Percentiles rank a stretch among this genome's conserved stretches.
Evolutionary conservation across 2,329 filamentous ascomycete genomes (phyloP).

Genomic region (Stachybotrys chartarum): DNA sequence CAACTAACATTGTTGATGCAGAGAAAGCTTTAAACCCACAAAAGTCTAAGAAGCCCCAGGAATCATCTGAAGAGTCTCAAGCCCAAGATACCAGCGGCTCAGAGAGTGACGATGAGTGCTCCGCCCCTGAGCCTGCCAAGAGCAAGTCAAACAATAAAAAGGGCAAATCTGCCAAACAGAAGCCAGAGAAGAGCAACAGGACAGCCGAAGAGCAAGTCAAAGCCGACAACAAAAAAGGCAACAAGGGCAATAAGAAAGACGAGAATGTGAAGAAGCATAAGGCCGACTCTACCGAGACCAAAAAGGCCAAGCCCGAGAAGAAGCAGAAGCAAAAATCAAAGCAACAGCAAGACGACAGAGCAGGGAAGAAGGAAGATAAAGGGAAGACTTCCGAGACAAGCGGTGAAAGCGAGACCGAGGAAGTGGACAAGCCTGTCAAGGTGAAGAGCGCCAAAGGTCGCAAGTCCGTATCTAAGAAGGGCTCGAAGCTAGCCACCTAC

Average conservation of each 20-base stretch:
- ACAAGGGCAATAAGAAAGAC: neutral
- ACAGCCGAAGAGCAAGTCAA: neutral
- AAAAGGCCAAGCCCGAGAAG: neutral
- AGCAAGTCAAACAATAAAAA: conserved; percentile 4
- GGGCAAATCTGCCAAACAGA: conserved; percentile 2
- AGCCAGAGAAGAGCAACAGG: neutral
- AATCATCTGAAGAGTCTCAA: conserved; percentile 5
- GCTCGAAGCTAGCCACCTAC: conserved; percentile 14
- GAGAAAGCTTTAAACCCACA: conserved; percentile 9
- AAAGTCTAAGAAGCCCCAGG: conserved; percentile 5
- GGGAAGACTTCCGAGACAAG: neutral
- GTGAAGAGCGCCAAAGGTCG: conserved; percentile 5
- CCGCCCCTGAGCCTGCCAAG: conserved; percentile 1
- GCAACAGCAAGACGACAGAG: conserved; percentile 7
- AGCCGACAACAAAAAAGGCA: conserved; percentile 3
- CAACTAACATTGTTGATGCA: neutral
- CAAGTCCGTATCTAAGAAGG: conserved; percentile 6
- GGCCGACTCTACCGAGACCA: neutral
- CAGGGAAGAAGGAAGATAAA: conserved; percentile 5
- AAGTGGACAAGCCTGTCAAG: conserved; percentile 6
- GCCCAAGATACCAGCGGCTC: conserved; percentile 6
- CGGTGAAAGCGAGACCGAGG: conserved; percentile 3
- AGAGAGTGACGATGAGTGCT: neutral
- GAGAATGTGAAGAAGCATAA: neutral
- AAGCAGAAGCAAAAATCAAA: neutral